These are phyloP conservation scores for Mycocentrospora acerina DNA, from an alignment of 2,329 filamentous ascomycete species.

Conservation along the genomic window DNA sequence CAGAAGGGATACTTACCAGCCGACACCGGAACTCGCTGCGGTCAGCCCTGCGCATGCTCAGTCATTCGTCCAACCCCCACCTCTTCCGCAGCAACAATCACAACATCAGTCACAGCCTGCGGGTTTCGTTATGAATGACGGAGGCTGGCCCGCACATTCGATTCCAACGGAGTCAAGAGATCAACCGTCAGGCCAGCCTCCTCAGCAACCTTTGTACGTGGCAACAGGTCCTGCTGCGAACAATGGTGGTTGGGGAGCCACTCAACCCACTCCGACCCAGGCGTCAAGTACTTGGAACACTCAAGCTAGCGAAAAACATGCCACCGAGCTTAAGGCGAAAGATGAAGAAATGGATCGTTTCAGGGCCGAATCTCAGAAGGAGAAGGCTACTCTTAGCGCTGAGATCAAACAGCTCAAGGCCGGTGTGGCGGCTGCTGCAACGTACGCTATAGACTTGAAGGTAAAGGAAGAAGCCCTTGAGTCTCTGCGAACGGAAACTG, in stretches of 20 bases:
- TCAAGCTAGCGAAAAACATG: slow-evolving; percentile 11
- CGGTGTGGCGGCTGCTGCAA: neutral
- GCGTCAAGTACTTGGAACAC: slow-evolving; percentile 3
- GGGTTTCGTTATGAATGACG: slow-evolving; percentile 16
- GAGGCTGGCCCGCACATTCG: too few relatives aligned
- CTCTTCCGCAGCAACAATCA: slow-evolving; percentile 17
- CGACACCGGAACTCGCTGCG: slow-evolving; percentile 32
- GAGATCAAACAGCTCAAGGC: slow-evolving; percentile 12
- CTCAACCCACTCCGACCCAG: slow-evolving; percentile 16
- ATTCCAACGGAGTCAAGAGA: too few relatives aligned
- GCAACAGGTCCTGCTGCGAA: slow-evolving; percentile 11
- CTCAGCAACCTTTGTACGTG: slow-evolving; percentile 11
- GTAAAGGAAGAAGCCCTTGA: too few relatives aligned
- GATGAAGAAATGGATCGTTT: slow-evolving; percentile 30
- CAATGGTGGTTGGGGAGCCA: slow-evolving; percentile 12
- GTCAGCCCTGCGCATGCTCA: slow-evolving; percentile 17
- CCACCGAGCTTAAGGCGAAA: slow-evolving; percentile 30
- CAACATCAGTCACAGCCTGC: slow-evolving; percentile 17
- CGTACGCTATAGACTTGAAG: too few relatives aligned
- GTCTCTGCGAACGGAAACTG: neutral
- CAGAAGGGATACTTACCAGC: slow-evolving; percentile 29
- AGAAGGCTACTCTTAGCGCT: slow-evolving; percentile 12
- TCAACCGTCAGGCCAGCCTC: slow-evolving; percentile 9
- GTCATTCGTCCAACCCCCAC: neutral
- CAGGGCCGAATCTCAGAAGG: slow-evolving; percentile 20